phyloP scores from a whole-genome alignment of 345 rosid genomes.

The Odontarrhena argentea region DNA sequence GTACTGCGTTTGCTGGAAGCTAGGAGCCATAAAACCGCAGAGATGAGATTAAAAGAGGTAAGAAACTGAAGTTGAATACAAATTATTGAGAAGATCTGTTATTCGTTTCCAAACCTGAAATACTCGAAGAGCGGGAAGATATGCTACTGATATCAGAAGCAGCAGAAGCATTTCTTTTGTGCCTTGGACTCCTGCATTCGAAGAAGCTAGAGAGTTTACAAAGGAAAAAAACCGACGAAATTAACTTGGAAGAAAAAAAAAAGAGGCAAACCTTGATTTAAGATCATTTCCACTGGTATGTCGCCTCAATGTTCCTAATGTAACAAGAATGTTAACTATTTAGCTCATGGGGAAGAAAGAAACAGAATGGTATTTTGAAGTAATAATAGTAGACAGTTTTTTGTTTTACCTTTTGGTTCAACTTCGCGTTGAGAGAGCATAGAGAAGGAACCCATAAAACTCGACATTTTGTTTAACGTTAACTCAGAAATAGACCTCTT shows the following conservation, averaged over 20 bases:
- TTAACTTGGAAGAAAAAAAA: neutral
- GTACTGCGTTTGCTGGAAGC: constrained; percentile 55
- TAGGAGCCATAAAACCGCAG: constrained; percentile 37
- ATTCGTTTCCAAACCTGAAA: constrained; percentile 51
- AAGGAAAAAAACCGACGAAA: neutral
- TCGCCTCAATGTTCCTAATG: constrained; percentile 54
- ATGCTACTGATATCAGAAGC: constrained; percentile 63
- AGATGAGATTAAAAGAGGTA: constrained; percentile 8
- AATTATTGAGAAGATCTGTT: neutral
- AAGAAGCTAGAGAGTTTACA: constrained; percentile 23
- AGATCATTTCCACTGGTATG: constrained; percentile 61
- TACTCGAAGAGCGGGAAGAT: constrained; percentile 46
- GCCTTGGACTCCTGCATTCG: constrained; percentile 59
- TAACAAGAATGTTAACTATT: constrained; percentile 14
- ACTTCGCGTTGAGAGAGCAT: constrained; percentile 55
- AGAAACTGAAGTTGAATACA: constrained; percentile 5
- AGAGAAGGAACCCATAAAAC: constrained; percentile 73
- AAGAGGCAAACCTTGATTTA: constrained; percentile 59
- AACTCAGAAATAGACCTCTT: constrained; percentile 78
- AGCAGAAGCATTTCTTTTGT: constrained; percentile 66
- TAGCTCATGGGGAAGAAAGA: neutral
- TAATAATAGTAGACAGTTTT: constrained; percentile 3
- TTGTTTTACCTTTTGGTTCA: constrained; percentile 51
- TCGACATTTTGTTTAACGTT: constrained; percentile 72
- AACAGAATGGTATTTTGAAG: neutral